Conservation (phyloP, 1,284 basidiomycete genomes). For the Mixia osmundae region DNA sequence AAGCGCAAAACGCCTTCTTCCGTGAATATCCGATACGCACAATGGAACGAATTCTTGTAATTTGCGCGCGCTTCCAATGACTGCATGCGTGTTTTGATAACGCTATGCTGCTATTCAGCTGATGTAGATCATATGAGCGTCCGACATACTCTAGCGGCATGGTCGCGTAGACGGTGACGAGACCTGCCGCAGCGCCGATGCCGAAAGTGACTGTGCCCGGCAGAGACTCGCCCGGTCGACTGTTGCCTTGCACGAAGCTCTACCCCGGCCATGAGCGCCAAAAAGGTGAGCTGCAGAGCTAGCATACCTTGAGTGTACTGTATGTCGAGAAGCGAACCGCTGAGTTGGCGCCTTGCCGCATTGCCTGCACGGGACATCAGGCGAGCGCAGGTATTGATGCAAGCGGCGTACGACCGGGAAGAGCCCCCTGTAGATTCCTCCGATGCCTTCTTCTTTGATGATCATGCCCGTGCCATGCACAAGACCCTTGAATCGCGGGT, state of each 20-base stretch:
- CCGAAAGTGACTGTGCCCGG: constrained; percentile 78
- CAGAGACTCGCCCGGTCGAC: constrained; percentile 56
- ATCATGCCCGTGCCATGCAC: constrained; percentile 65
- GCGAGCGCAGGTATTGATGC: background rate
- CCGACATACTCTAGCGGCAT: constrained; percentile 64
- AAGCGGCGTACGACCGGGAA: constrained; percentile 56
- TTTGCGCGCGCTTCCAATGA: constrained; percentile 55
- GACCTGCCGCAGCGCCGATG: constrained; percentile 75
- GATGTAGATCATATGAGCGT: background rate
- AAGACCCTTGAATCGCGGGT: constrained; percentile 68
- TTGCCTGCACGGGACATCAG: constrained; percentile 37
- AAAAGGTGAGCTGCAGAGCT: too few species aligned
- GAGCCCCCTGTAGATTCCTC: constrained; percentile 67
- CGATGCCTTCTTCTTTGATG: constrained; percentile 51
- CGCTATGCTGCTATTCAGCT: constrained; percentile 29
- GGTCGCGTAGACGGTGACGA: constrained; percentile 78
- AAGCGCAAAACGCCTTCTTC: constrained; percentile 31
- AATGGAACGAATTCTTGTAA: constrained; percentile 83
- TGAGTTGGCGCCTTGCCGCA: constrained; percentile 92
- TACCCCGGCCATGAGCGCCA: constrained; percentile 24
- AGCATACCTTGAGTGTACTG: constrained; percentile 6
- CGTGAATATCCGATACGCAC: constrained; percentile 68
- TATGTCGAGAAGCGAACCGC: constrained; percentile 32
- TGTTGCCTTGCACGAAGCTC: constrained; percentile 52
- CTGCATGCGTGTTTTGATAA: constrained; percentile 96